Percentiles rank a stretch among this genome's conserved stretches.
Evolutionary conservation across 2,329 filamentous ascomycete species (phyloP).

Genomic region (Talaromyces pinophilus): DNA sequence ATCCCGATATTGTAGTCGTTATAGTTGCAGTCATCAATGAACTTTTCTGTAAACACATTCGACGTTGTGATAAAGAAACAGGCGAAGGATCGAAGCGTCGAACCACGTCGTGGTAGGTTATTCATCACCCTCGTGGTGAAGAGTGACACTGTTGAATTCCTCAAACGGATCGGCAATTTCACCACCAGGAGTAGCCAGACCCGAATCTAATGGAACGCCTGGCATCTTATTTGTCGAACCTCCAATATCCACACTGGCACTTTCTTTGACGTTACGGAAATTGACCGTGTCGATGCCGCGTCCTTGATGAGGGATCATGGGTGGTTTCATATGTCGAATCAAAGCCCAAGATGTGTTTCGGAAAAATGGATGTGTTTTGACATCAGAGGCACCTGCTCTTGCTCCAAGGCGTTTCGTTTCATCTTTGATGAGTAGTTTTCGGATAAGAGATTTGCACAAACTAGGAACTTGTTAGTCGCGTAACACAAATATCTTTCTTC

Average conservation of each 20-base stretch:
- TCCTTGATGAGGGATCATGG: constrained; percentile 89
- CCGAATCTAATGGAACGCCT: constrained; percentile 83
- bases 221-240: constrained; percentile 55
- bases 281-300: constrained; percentile 92
- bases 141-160: constrained; percentile 96
- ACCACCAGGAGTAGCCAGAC: constrained; percentile 77
- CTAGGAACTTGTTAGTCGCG: constrained; percentile 49
- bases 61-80: not conserved
- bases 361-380: constrained; percentile 96
- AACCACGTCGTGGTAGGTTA: not conserved
- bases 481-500: not conserved
- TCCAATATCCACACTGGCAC: constrained; percentile 78
- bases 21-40: constrained; percentile 14
- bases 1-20: constrained; percentile 11
- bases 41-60: constrained; percentile 10
- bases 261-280: constrained; percentile 97
- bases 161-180: constrained; percentile 90
- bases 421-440: constrained; percentile 97
- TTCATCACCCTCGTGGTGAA: constrained; percentile 93
- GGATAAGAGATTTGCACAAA: constrained; percentile 92
- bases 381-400: constrained; percentile 91
- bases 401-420: constrained; percentile 91
- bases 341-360: constrained; percentile 94
- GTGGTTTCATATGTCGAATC: constrained; percentile 95
- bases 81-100: not conserved